Evolutionary conservation across 495 filamentous ascomycete species (phyloP), one percentile per base, ranked within the genome.

Genomic region (Chaetomium fimeti): DNA sequence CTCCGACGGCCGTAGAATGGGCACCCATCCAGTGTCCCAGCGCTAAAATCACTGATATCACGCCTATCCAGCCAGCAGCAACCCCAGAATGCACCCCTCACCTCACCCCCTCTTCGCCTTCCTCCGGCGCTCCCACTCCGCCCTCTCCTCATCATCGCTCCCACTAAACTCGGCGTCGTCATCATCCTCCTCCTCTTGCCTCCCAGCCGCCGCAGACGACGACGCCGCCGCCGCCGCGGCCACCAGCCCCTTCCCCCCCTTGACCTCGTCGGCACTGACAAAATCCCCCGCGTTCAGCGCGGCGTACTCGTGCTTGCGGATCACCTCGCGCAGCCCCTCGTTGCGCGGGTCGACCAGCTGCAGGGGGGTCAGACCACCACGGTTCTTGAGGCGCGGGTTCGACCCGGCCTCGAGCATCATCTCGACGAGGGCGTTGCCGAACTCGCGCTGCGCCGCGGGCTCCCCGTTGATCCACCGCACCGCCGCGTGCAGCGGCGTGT

Each of bases 341-440:
- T 97, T 93, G 57, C 89, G 70, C 24, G 88, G 87, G 72, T 93
- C 90, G 29, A 87, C 87, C 22, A 93, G 79, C 70, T 91, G 88
- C 62, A 82, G 66, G 24, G 90, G 82, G 59, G 85, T 88, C 60
- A 91, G 77, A 42, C 86, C 86, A 6, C 85, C 87, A 72, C 90
- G 90, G 72, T 93, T 93, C 71, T 76, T 76, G 49, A 75, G 29
- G 24, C 81, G 72, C 55, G 78, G 70, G 69, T 60, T 78, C 20
- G 69, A 74, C 43, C 94, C 94, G 52, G 94, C 94, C 73, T 98
- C 94, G 60, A 96, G 83, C 84, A 98, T 88, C 85, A 98, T 92
- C 63, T 87, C 86, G 65, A 96, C 85, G 68, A 97, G 84, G 3
- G 84, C 81, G 66, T 81, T 74, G 51, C 89, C 92, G 38, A 87